Evolutionary conservation across 176 grass and related monocot genomes (phyloP), one percentile per base, ranked within the genome.

Genomic region (Oryza officinalis): DNA sequence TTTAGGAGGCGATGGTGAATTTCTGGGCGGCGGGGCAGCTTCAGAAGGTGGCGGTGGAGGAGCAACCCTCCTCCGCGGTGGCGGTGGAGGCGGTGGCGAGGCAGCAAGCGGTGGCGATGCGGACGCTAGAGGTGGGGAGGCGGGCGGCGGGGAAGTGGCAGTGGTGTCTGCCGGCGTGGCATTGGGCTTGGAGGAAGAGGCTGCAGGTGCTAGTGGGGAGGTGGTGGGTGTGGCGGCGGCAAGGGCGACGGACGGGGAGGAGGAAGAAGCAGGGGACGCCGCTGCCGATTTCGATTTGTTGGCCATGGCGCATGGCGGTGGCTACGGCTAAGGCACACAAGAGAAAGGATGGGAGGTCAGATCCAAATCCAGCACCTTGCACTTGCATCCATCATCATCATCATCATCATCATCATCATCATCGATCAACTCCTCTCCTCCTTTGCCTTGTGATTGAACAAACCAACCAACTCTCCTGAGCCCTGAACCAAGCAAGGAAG

Each of bases 171-270:
- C 67, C n/a, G 86, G 81, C 10, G 69, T 45, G 26, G 82, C 71
- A 38, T 85, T 94, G 65, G 83, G 80, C 13, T 47, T 79, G 71
- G 74, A 82, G 18, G 87, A 57, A 46, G 45, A 47, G 4, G 45
- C 45, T 47, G 78, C 67, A 11, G 86, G 89, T 9, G 86, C 59
- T 13, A 41, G 40, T 9, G 79, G 83, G 6, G 88, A 78, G 10
- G 87, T 65, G 8, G 71, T 20, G 0, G 91, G 81, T 25, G 84
- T 69, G 14, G 74, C 5, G 65, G 81, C 70, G 9, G 70, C 44
- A 30, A 66, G 74, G 32, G 11, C 28, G 20, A 52, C 31, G 43
- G 72, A 10, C 30, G 27, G 17, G 14, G 38, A 40, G 38, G 38
- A 40, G 8, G 40, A 41, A 11, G 37, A 38, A 38, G 35, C 85